A percentile compares a stretch with the other conserved stretches of the same genome.
These are phyloP conservation scores for Populus hybrid DNA, from an alignment of 441 rosid genomes.

Conservation along the genomic window DNA sequence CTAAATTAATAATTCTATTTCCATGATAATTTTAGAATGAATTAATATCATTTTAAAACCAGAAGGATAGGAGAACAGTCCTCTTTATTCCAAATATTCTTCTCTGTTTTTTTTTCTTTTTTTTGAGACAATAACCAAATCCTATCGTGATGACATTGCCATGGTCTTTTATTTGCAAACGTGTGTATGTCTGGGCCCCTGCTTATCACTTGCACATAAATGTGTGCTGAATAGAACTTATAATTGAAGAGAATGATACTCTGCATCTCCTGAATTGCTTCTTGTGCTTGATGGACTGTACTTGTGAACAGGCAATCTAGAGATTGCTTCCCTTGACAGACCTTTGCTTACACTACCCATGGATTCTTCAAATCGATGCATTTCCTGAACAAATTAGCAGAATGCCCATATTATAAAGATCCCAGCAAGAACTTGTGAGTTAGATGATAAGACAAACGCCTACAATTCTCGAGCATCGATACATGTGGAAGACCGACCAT, in stretches of 20 bases:
- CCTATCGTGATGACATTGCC: neutral
- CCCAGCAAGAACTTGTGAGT: neutral
- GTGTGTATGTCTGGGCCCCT: neutral
- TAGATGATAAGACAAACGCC: too few relatives aligned
- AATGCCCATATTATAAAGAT: neutral
- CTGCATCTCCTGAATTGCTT: neutral
- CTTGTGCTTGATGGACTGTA: neutral
- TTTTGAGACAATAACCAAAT: too few relatives aligned
- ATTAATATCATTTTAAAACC: too few relatives aligned
- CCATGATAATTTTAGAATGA: too few relatives aligned
- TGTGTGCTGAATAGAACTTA: neutral
- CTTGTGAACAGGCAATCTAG: constrained; percentile 3
- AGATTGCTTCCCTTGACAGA: constrained; percentile 4
- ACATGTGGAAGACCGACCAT: neutral
- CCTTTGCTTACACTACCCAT: constrained; percentile 15
- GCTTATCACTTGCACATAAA: neutral
- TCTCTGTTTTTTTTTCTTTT: too few relatives aligned
- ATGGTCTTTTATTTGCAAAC: neutral
- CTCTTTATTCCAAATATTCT: too few relatives aligned
- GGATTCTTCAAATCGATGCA: constrained; percentile 1
- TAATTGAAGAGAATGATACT: constrained; percentile 1
- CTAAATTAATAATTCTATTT: too few relatives aligned
- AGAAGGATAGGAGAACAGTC: too few relatives aligned
- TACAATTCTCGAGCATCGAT: too few relatives aligned
- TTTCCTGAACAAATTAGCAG: constrained; percentile 6